A percentile compares a stretch with the other conserved stretches of the same genome.
These are phyloP conservation scores for Penicillium corylophilum DNA, from an alignment of 2,329 filamentous ascomycete genomes.

Conservation along the genomic window DNA sequence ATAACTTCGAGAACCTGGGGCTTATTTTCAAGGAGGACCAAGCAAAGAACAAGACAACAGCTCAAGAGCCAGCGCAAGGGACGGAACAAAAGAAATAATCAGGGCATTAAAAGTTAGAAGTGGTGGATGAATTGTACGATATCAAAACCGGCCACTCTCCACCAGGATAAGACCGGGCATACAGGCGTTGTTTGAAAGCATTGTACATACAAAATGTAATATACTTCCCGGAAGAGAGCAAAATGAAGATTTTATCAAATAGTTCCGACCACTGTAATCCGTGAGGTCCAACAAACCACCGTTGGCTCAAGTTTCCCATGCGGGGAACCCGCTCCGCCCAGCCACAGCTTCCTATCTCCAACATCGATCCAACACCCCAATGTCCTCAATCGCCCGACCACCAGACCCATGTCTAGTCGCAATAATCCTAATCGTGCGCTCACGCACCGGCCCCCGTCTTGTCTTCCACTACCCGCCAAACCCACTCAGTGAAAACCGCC, in stretches of 20 bases:
- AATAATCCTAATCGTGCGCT: constrained; percentile 72
- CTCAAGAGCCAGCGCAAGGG: constrained; percentile 3
- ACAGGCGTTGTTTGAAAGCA: constrained; percentile 16
- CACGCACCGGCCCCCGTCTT: constrained; percentile 74
- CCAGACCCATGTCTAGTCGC: constrained; percentile 62
- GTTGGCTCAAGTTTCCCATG: constrained; percentile 12
- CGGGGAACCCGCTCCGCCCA: constrained; percentile 22
- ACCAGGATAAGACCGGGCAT: constrained; percentile 1
- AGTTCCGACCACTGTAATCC: background rate
- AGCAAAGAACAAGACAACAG: constrained; percentile 9
- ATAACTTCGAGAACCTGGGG: constrained; percentile 92
- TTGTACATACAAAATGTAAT: constrained; percentile 23
- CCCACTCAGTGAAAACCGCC: constrained; percentile 42
- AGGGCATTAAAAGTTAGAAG: too few relatives aligned
- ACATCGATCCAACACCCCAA: constrained; percentile 24
- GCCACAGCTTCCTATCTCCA: constrained; percentile 19
- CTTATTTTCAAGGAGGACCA: constrained; percentile 58
- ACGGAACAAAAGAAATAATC: constrained; percentile 12
- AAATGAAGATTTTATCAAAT: background rate
- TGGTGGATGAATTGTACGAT: constrained; percentile 17
- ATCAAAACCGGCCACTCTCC: constrained; percentile 10
- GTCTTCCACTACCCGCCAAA: constrained; percentile 83
- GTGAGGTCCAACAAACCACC: background rate
- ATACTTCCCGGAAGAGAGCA: background rate
- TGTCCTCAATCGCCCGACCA: constrained; percentile 49